A percentile compares a stretch with the other conserved stretches of the same genome.
Evolutionary conservation across 2,329 filamentous ascomycete species (phyloP).

Genomic region (Phaeosphaeriaceae sp.): DNA sequence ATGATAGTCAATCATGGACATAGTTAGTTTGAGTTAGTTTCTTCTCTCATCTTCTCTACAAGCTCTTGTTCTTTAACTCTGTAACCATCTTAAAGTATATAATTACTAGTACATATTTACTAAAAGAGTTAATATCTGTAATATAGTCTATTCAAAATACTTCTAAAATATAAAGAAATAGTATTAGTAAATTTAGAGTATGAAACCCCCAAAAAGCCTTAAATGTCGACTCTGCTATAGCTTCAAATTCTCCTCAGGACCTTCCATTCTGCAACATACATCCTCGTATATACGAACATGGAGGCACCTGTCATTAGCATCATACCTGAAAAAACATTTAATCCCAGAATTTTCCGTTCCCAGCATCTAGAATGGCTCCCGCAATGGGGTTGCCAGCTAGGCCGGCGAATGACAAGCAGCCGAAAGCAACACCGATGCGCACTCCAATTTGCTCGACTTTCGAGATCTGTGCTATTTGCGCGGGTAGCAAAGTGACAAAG

Average conservation of each 20-base stretch:
- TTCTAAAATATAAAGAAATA: too few relatives aligned
- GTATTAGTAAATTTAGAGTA: too few relatives aligned
- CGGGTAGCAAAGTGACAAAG: constrained; percentile 56
- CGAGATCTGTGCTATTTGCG: constrained; percentile 51
- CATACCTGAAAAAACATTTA: constrained; percentile 71
- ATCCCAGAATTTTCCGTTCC: constrained; percentile 62
- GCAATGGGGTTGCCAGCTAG: constrained; percentile 58
- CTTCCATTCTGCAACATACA: constrained; percentile 37
- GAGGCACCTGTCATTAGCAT: constrained; percentile 54
- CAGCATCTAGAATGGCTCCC: constrained; percentile 56
- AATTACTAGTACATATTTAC: too few relatives aligned
- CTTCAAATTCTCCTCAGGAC: constrained; percentile 14
- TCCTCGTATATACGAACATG: constrained; percentile 37
- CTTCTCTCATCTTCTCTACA: too few relatives aligned
- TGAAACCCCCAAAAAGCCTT: too few relatives aligned
- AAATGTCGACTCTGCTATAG: too few relatives aligned
- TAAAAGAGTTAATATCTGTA: too few relatives aligned
- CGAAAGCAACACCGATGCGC: constrained; percentile 60
- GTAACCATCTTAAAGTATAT: too few relatives aligned
- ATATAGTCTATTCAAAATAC: too few relatives aligned
- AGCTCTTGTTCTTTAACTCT: too few relatives aligned
- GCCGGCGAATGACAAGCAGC: constrained; percentile 51
- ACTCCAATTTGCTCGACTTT: constrained; percentile 61
- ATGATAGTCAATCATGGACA: too few relatives aligned
- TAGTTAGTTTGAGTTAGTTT: too few relatives aligned